phyloP scores from a whole-genome alignment of 352 stramenopile genomes.

The Phytophthora brassicae region DNA sequence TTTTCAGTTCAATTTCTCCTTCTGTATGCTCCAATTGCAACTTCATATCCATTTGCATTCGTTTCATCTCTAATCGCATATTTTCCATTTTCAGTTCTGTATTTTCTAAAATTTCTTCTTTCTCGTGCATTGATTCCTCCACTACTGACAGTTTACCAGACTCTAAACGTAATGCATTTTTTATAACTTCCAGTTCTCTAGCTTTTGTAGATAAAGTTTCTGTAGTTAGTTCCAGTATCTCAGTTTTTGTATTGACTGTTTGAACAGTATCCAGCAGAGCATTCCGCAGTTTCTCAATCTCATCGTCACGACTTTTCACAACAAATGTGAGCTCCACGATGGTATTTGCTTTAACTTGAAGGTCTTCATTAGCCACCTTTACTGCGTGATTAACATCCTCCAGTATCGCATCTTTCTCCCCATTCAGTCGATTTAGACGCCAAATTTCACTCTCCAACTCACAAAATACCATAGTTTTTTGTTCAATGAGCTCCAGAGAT shows the following conservation, averaged over 20 bases:
- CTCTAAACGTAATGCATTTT: slow-evolving; percentile 55
- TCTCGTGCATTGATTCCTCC: slow-evolving; percentile 66
- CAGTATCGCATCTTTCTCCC: slow-evolving; percentile 17
- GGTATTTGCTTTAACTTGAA: slow-evolving; percentile 54
- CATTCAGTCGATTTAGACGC: slow-evolving; percentile 26
- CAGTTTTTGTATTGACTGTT: slow-evolving; percentile 56
- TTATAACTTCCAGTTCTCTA: slow-evolving; percentile 61
- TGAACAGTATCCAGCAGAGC: slow-evolving; percentile 57
- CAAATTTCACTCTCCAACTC: slow-evolving; percentile 37
- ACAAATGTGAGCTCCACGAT: slow-evolving; percentile 79
- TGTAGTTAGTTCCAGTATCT: slow-evolving; percentile 67
- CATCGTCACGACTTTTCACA: slow-evolving; percentile 71
- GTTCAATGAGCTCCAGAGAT: slow-evolving; percentile 25
- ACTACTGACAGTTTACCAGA: slow-evolving; percentile 52
- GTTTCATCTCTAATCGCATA: slow-evolving; percentile 67
- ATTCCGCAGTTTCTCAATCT: slow-evolving; percentile 57
- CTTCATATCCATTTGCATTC: slow-evolving; percentile 76
- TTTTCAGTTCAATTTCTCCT: slow-evolving; percentile 71
- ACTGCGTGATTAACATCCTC: slow-evolving; percentile 36
- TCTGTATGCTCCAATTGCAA: slow-evolving; percentile 66
- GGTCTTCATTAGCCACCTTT: slow-evolving; percentile 38
- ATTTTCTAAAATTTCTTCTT: slow-evolving; percentile 63
- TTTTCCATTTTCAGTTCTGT: slow-evolving; percentile 66
- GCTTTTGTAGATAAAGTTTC: slow-evolving; percentile 61
- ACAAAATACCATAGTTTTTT: slow-evolving; percentile 46